phyloP scores from a whole-genome alignment of 2,329 filamentous ascomycete species.

The Corynespora cassiicola region DNA sequence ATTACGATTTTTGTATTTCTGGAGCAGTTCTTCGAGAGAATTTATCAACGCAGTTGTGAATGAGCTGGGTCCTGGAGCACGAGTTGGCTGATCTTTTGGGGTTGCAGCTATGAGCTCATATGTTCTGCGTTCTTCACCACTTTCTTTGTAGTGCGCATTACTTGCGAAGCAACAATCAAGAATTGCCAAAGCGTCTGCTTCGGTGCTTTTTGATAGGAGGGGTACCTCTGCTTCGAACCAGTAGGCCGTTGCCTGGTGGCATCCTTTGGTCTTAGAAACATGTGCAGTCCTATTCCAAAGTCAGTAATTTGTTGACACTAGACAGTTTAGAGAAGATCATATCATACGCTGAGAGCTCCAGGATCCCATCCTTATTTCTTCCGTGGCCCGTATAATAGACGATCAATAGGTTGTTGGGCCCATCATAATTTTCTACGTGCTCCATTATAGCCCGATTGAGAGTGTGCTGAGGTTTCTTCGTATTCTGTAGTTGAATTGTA shows the following conservation, averaged over 20 bases:
- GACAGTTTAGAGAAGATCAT: constrained; percentile 2
- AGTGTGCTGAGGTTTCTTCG: constrained; percentile 17
- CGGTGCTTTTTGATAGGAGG: constrained; percentile 10
- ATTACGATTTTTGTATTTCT: constrained; percentile 2
- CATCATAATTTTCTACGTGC: constrained; percentile 22
- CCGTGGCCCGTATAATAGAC: constrained; percentile 43
- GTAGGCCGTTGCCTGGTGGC: constrained; percentile 10
- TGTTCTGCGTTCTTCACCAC: constrained; percentile 2
- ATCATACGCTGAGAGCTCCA: constrained; percentile 26
- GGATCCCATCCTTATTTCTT: neutral
- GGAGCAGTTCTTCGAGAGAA: constrained; percentile 9
- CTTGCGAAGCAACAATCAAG: constrained; percentile 41
- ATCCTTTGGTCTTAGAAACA: constrained; percentile 1
- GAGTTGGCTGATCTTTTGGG: constrained; percentile 6
- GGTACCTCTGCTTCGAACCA: constrained; percentile 28
- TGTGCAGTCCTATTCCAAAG: neutral
- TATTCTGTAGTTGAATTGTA: constrained; percentile 13
- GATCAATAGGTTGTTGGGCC: constrained; percentile 28
- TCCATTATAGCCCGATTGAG: constrained; percentile 19
- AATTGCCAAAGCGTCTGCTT: constrained; percentile 34
- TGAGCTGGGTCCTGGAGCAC: constrained; percentile 16
- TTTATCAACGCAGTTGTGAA: constrained; percentile 22
- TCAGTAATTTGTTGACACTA: neutral
- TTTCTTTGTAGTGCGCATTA: constrained; percentile 22
- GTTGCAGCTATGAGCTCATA: constrained; percentile 23